Evolutionary conservation across 148 eudicot species (phyloP), one percentile per base, ranked within the genome.

Genomic region (Mesembryanthemum crystallinum): DNA sequence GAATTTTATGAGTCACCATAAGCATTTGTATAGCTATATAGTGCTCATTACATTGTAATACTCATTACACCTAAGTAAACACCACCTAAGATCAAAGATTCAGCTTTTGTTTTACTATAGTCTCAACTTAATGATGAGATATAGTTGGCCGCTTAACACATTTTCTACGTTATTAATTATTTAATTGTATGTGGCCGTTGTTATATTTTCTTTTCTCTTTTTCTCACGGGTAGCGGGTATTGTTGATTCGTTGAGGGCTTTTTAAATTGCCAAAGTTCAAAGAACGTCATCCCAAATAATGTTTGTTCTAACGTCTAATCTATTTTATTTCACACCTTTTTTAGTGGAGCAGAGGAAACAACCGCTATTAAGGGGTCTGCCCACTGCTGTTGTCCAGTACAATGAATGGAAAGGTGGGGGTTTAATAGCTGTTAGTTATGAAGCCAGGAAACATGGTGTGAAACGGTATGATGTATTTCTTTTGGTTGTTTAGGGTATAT

Each of bases 401-500:
- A 94, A 94, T 83, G 82, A 91, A 74, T 94, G 98, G 98, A 87
- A 94, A 85, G 97, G 98, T 74, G 98, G 98, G 63, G 98, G 84
- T 67, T 80, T 94, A 61, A 92, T 94, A 73, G 97, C 96, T 77
- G 98, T 94, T 64, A 81, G 98, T 73, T 94, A 94, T 76, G 98
- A 94, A 83, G 98, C 98, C 71, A 86, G 98, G 68, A 83, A 85
- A 72, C 82, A 64, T 76, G 98, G 98, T 66, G 98, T 92, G 45
- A 94, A 92, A 76, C 96, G 98, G 98, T 94, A 87, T 52, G 69
- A 43, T 30, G 11, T 47, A 11, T 64, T 39, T 25, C 8, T 49
- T 30, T 35, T 20, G n/a, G 30, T 71, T 43, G 17, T 62, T 74
- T 45, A 49, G 11, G 42, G 47, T 69, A 10, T 62, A 42, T 42